phyloP scores from a whole-genome alignment of 306 rosid species.

The Cucumis sativus region Cucumber_9930_V3 NC_026659.2:23566001-23566500 shows the following conservation, averaged over 20 bases:
- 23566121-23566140: background rate
- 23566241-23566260: background rate
- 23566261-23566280: background rate
- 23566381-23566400: conserved; percentile 64
- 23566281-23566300: background rate
- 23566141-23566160: background rate
- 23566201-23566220: background rate
- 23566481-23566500: conserved; percentile 65
- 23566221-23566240: background rate
- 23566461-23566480: conserved; percentile 23
- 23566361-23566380: conserved; percentile 73
- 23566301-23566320: background rate
- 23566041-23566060: conserved; percentile 62
- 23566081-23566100: background rate
- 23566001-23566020: conserved; percentile 43
- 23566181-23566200: background rate
- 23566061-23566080: background rate
- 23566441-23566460: background rate
- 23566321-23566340: background rate
- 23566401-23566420: conserved; percentile 82
- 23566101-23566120: background rate
- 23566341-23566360: conserved; percentile 42
- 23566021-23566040: conserved; percentile 60
- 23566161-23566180: background rate
- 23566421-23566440: conserved; percentile 20